Evolutionary conservation across 1,284 basidiomycete species (phyloP), one percentile per base, ranked within the genome.

Genomic region (Ustilago shanxiensis): DNA sequence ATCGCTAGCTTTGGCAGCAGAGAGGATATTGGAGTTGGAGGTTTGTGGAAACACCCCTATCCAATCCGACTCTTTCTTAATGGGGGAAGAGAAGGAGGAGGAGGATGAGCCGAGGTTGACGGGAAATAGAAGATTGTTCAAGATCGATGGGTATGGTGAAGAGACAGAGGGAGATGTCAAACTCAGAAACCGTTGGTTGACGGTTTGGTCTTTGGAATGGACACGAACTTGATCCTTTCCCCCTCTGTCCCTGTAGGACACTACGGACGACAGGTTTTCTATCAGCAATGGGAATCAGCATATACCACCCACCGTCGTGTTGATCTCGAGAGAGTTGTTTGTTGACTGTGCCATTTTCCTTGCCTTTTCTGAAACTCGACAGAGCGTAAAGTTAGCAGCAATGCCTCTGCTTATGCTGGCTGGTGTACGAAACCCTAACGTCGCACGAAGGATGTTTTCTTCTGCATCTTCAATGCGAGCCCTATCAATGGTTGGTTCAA

Each of bases 21-120:
- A 81, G 29, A 57, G 74, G 22, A 66, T 83, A 11, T 49, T 80
- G 22, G 83, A 84, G 55, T 52, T 79, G 28, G 64, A 82, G 52
- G 75, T 80, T 24, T 75, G 74, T 50, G 78, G 78, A 10, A 77
- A 77, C 33, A 77, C 67, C 3, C 70, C 75, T n/a, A 52, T 67
- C 31, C 63, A 69, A 24, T 31, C 41, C 4, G 14, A 3, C 22
- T 20, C 29, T 10, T 37, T 7, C 9, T 14, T 35, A 16, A 16
- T 16, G 44, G 24, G 20, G 26, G 50, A 20, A 55, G 52, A 18
- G 49, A 44, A 50, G 28, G 18, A n/a, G 41, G 22, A 47, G 33
- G 58, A 60, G 18, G 71, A 74, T 45, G 61, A 70, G 39, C 76
- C 76, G 1, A 50, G 76, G 24, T 44, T 78, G 7, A 74, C 72